Evolutionary conservation across 108 stramenopile genomes (phyloP), one percentile per base, ranked within the genome.

Genomic region (Skeletonema grethae): DNA sequence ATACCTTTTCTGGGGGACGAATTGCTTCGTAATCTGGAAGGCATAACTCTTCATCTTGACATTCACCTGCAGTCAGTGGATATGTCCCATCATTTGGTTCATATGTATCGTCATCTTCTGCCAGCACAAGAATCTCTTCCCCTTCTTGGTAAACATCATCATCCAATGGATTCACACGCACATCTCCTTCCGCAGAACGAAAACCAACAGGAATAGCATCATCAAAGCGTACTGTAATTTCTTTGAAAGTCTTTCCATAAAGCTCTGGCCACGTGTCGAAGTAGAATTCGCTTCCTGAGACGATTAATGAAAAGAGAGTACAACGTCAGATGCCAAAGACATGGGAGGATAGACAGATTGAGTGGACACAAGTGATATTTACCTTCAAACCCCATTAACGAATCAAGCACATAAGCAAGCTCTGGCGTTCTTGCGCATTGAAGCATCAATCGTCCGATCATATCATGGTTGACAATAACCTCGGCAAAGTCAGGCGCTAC

Each of bases 381-480:
- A 48, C 46, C 78, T 24, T 72, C 78, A 57, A 79, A 79, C 7
- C 78, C 78, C 20, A 79, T 66, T 24, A 79, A 20, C 5, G 53
- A 20, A 36, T 69, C 73, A n/a, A 74, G 30, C n/a, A 79, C 72
- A 34, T 74, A 57, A 1, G 78, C 78, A 15, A 79, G 32, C 0
- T 73, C 78, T 10, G 73, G 78, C 32, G 73, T 57, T 2, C 78
- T 20, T 46, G 78, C 78, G 32, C 78, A 79, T 18, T 79, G 78
- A 45, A 79, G 73, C 78, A 79, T 79, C 34, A 79, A 67, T 24
- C 78, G 32, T 16, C 78, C 78, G 1, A 79, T 79, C 30, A 79
- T 69, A 53, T 79, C 78, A 39, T 79, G 78, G 5, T 67, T 69
- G 6, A 79, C 78, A 13, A 79, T 34, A 8, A 72, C 66, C 67